Percentiles rank a stretch among this genome's conserved stretches.
Evolutionary conservation across 75 land plant species (phyloP).

Genomic region (Pinus tabuliformis): DNA sequence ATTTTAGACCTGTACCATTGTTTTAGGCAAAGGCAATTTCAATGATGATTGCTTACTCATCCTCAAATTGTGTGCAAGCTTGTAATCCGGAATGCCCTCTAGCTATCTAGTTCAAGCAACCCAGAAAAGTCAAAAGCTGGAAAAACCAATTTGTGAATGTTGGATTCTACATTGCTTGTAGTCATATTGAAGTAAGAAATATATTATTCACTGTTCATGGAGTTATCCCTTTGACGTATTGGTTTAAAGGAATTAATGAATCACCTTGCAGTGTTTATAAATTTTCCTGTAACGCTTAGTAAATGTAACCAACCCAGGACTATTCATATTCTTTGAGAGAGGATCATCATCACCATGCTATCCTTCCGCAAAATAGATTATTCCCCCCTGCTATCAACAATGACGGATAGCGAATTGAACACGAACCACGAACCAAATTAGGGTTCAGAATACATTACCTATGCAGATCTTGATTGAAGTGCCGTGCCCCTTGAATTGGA

Average conservation of each 20-base stretch:
- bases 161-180: not conserved
- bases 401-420: too few species aligned
- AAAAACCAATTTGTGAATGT: not conserved
- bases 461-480: too few species aligned
- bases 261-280: not conserved
- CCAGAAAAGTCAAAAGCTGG: not conserved
- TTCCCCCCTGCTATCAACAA: too few species aligned
- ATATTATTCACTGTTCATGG: not conserved
- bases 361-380: too few species aligned
- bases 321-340: too few species aligned
- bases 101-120: not conserved
- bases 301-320: too few species aligned
- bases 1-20: not conserved
- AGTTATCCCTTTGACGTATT: not conserved
- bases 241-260: not conserved
- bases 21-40: not conserved
- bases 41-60: not conserved
- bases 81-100: not conserved
- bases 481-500: too few species aligned
- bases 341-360: too few species aligned
- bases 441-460: too few species aligned
- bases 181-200: not conserved
- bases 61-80: not conserved
- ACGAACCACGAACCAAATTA: too few species aligned
- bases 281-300: too few species aligned